These are phyloP conservation scores for Auxenochlorella pyrenoidosa DNA, from an alignment of 139 green algal species.

Conservation along the genomic window DNA sequence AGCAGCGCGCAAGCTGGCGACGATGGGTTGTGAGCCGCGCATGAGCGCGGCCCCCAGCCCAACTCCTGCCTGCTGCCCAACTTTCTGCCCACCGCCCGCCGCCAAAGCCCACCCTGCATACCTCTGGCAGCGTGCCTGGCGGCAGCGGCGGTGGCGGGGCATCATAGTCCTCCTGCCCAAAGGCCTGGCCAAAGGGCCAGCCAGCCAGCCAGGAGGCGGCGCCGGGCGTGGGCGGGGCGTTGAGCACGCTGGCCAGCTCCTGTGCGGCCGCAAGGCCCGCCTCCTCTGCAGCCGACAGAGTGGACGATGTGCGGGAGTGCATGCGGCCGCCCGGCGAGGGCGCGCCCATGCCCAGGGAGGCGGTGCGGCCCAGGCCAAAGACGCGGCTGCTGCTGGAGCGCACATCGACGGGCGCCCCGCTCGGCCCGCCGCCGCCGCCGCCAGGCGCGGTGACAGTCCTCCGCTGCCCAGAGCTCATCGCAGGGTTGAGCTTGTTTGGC, in stretches of 20 bases:
- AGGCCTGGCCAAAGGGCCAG: conserved; percentile 14
- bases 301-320: not conserved
- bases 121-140: conserved; percentile 53
- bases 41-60: not conserved
- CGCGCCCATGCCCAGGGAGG: not conserved
- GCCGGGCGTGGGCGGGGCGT: not conserved
- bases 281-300: conserved; percentile 2
- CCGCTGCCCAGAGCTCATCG: not conserved
- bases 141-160: conserved; percentile 41
- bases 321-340: not conserved
- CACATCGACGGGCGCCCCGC: not conserved
- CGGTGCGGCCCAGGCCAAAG: not conserved
- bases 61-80: too few species aligned
- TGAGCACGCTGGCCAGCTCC: conserved; percentile 29
- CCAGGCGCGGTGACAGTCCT: not conserved
- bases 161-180: conserved; percentile 11
- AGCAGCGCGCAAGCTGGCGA: not conserved
- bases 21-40: not conserved
- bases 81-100: not conserved
- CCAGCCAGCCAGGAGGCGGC: conserved; percentile 12
- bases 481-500: not conserved
- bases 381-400: not conserved
- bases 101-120: too few species aligned
- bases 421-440: not conserved
- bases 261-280: conserved; percentile 14